Conservation (phyloP, 306 rosid species). For the Pachyrhizus erosus region DNA sequence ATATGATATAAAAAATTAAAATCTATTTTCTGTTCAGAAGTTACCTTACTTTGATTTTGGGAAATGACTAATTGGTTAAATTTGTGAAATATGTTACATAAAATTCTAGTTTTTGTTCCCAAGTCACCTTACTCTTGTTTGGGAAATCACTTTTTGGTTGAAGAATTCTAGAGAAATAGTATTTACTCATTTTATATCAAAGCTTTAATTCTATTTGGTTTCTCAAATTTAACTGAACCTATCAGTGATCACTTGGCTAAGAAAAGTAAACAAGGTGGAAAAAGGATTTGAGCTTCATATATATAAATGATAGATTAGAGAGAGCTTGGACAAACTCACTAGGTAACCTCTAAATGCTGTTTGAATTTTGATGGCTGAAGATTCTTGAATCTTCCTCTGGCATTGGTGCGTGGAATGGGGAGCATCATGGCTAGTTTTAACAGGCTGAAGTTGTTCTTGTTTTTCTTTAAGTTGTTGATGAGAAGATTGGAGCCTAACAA, state of each 20-base stretch:
- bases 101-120: not conserved
- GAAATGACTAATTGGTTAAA: not conserved
- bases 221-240: not conserved
- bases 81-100: not conserved
- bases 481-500: conserved; percentile 54
- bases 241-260: not conserved
- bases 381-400: conserved; percentile 53
- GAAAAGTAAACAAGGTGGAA: not conserved
- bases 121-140: not conserved
- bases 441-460: conserved; percentile 33
- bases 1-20: not conserved
- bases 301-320: not conserved
- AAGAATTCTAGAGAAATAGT: conserved; percentile 1
- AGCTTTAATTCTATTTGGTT: conserved; percentile 20
- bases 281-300: not conserved
- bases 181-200: not conserved
- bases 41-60: not conserved
- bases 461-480: conserved; percentile 39
- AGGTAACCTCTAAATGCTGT: conserved; percentile 83
- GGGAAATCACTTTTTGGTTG: not conserved
- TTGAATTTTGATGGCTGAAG: conserved; percentile 78
- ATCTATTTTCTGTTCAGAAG: not conserved
- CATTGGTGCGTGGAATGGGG: conserved; percentile 30
- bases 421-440: conserved; percentile 41
- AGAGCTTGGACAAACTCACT: conserved; percentile 62